Conservation (phyloP, 495 filamentous ascomycete species). For the Lasiosphaeria miniovina region DNA sequence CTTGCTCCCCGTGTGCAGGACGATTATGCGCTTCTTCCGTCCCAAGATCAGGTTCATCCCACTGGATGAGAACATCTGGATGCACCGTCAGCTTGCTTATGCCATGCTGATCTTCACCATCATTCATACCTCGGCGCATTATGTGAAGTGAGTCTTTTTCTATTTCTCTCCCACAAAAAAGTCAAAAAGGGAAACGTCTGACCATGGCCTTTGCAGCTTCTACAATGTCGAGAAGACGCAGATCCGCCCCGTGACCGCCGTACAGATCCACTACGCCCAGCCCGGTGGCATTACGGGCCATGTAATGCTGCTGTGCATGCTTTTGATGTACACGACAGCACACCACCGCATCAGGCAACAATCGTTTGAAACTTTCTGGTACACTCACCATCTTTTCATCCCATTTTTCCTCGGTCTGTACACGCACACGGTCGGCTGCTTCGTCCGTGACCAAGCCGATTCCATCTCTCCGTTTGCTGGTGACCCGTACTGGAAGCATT, state of each 20-base stretch:
- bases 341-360: conserved; percentile 93
- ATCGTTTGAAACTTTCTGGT: conserved; percentile 98
- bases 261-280: conserved; percentile 92
- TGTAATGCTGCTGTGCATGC: conserved; percentile 97
- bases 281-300: conserved; percentile 93
- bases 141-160: conserved; percentile 76
- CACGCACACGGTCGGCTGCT: conserved; percentile 93
- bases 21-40: conserved; percentile 74
- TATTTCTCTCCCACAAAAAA: no score
- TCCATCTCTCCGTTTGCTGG: conserved; percentile 84
- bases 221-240: conserved; percentile 90
- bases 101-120: conserved; percentile 77
- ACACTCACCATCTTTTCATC: conserved; percentile 96
- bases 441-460: conserved; percentile 73
- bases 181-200: no score
- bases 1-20: conserved; percentile 91
- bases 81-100: conserved; percentile 95
- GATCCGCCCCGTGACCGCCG: conserved; percentile 72
- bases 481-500: conserved; percentile 81
- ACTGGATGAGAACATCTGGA: conserved; percentile 93
- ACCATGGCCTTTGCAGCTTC: conserved; percentile 59
- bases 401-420: conserved; percentile 93
- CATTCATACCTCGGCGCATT: conserved; percentile 76
- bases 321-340: conserved; percentile 96
- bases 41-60: conserved; percentile 87